Evolutionary conservation across 1,284 basidiomycete species (phyloP), one percentile per base, ranked within the genome.

Genomic region (Vanrija humicola): DNA sequence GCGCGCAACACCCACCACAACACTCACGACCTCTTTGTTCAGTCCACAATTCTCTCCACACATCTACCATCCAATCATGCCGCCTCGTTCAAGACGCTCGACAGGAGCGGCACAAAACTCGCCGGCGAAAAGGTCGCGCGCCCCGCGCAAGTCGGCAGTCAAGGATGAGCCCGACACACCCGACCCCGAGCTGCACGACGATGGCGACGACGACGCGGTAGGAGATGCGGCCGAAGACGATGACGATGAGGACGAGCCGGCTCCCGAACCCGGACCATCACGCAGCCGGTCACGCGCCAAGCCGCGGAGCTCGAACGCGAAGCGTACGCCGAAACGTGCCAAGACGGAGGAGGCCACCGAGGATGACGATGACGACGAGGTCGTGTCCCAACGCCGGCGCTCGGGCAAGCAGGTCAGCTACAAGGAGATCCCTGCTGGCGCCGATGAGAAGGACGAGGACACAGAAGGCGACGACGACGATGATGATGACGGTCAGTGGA

Each of bases 71-170:
- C 47, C 25, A 23, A 50, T 47, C 49, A 60, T 60, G 58, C 43
- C 58, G 46, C 59, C 53, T 50, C 38, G 50, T 15, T n/a, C 49
- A 12, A 46, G 59, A 23, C 52, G 59, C 18, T 52, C 59, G 14
- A 48, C 47, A 34, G 34, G 34, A 8, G 64, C 82, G 85, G 48
- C 88, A 74, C 58, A 88, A 43, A 43, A 43, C 34, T 34, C 47
- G 53, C 19, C n/a, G 19, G 5, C 48, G 34, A 6, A 38, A 26
- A 9, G 21, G n/a, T 15, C 42, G 9, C 39, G 38, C 18, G 12
- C 5, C 9, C 40, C 10, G 38, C 15, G 7, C 42, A 14, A 44
- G 38, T n/a, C 29, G 38, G 19, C 40, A 21, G 48, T 50, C 34
- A 51, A 48, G 44, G 18, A 25, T 16, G 52, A 55, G 19, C 23